Evolutionary conservation across 2,329 filamentous ascomycete genomes (phyloP).

Genomic region (Daldinia sp.): DNA sequence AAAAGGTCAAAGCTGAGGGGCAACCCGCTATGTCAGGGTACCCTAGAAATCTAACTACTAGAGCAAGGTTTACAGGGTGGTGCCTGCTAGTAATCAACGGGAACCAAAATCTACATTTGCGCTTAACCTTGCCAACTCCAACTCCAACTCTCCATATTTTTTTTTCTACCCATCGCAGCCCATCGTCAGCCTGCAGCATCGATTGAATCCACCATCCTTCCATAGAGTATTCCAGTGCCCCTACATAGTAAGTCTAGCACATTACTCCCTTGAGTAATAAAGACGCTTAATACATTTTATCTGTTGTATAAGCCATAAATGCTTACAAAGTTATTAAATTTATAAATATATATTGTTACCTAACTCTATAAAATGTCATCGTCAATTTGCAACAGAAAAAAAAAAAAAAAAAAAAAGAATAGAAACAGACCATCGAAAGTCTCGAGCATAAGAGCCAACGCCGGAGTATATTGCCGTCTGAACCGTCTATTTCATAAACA

Average conservation of each 20-base stretch:
- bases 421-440: conserved; percentile 15
- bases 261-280: neutral
- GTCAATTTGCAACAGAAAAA: neutral
- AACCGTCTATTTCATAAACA: conserved; percentile 29
- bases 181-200: conserved; percentile 36
- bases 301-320: too few species aligned
- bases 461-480: conserved; percentile 40
- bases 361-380: neutral
- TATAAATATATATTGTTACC: neutral
- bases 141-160: conserved; percentile 2
- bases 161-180: neutral
- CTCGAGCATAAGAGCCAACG: conserved; percentile 12
- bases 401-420: neutral
- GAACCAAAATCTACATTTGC: conserved; percentile 28
- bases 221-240: neutral
- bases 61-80: conserved; percentile 16
- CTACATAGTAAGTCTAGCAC: neutral
- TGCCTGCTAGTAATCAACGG: conserved; percentile 41
- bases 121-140: conserved; percentile 12
- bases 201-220: conserved; percentile 1
- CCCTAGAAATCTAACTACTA: neutral
- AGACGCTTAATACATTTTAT: neutral
- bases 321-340: too few species aligned
- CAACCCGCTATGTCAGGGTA: neutral
- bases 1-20: conserved; percentile 26